A percentile compares a stretch with the other conserved stretches of the same genome.
phyloP scores from a whole-genome alignment of 805 yeast genomes.

The Priceomyces melissophilus region DNA sequence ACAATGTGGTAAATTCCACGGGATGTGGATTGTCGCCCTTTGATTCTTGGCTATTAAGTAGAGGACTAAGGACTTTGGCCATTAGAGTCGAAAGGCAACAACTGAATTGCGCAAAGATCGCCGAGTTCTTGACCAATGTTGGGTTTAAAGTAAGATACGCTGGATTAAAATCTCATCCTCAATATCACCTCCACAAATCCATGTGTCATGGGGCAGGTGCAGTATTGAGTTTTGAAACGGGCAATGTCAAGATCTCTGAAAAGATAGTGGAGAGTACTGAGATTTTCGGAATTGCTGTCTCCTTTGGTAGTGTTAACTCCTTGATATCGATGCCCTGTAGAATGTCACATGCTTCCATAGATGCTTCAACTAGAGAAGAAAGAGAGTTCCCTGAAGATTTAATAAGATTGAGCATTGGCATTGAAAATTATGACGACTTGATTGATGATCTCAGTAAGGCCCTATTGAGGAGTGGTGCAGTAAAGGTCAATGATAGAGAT shows the following conservation, averaged over 20 bases:
- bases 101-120: slow-evolving; percentile 69
- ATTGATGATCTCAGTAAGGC: slow-evolving; percentile 78
- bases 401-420: slow-evolving; percentile 87
- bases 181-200: slow-evolving; percentile 71
- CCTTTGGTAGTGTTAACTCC: slow-evolving; percentile 92
- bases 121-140: slow-evolving; percentile 61
- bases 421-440: slow-evolving; percentile 77
- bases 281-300: slow-evolving; percentile 84
- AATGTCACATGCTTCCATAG: slow-evolving; percentile 97
- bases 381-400: slow-evolving; percentile 92
- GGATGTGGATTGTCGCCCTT: slow-evolving; percentile 92
- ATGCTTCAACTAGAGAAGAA: slow-evolving; percentile 78
- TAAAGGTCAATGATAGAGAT: slow-evolving; percentile 36
- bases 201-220: slow-evolving; percentile 86
- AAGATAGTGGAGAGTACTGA: slow-evolving; percentile 71
- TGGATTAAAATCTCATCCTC: slow-evolving; percentile 79
- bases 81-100: slow-evolving; percentile 88
- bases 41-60: slow-evolving; percentile 82
- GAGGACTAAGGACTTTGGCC: slow-evolving; percentile 87
- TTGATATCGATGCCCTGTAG: slow-evolving; percentile 90
- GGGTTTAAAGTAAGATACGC: slow-evolving; percentile 85
- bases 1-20: slow-evolving; percentile 78
- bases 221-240: slow-evolving; percentile 86
- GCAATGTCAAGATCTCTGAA: slow-evolving; percentile 61
- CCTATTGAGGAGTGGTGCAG: slow-evolving; percentile 61